phyloP scores from a whole-genome alignment of 345 rosid species.

The Excoecaria cochinchinensis region DNA sequence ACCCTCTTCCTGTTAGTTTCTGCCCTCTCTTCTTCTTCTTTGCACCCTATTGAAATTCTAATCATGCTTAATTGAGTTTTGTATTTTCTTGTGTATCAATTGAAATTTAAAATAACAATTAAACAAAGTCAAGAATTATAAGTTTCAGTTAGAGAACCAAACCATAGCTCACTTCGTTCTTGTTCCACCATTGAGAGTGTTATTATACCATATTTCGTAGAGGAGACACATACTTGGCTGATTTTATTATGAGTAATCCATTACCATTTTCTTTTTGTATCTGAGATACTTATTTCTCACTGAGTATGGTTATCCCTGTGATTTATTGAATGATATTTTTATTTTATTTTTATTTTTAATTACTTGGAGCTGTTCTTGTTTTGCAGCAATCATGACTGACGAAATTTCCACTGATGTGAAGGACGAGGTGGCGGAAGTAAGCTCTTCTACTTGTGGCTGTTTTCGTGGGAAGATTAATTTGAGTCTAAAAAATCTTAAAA shows the following conservation, averaged over 20 bases:
- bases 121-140: neutral
- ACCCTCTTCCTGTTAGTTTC: too few species aligned
- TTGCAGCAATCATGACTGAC: slow-evolving; percentile 43
- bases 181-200: too few species aligned
- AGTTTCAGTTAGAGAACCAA: too few species aligned
- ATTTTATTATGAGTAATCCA: too few species aligned
- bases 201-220: neutral
- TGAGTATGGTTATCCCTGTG: too few species aligned
- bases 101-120: neutral
- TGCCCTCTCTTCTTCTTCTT: too few species aligned
- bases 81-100: neutral
- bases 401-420: slow-evolving; percentile 38
- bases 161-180: too few species aligned
- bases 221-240: neutral
- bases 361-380: neutral
- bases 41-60: neutral
- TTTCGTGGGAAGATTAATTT: neutral
- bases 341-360: neutral
- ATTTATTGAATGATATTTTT: neutral
- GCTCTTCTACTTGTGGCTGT: neutral
- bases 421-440: slow-evolving; percentile 59
- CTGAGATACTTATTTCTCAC: neutral
- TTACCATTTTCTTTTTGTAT: neutral
- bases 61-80: neutral
- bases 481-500: neutral